Conservation (phyloP, 139 green algal genomes). For the Protoeuglena noctilucae region DNA sequence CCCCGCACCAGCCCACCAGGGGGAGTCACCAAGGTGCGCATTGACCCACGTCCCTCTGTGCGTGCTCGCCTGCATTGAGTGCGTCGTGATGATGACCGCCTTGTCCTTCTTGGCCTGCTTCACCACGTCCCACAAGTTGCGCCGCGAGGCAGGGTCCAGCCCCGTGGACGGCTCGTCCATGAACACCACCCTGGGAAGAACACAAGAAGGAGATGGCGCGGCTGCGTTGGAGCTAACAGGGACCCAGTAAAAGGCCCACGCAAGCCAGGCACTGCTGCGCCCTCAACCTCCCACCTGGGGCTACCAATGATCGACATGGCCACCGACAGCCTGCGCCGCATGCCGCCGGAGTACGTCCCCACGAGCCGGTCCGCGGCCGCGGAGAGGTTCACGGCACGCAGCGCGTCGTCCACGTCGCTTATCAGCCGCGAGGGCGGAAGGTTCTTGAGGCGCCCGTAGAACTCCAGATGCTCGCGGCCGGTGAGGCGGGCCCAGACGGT, state of each 20-base stretch:
- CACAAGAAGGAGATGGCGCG: neutral
- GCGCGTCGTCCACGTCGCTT: constrained; percentile 7
- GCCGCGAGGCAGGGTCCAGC: constrained; percentile 60
- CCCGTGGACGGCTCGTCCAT: constrained; percentile 83
- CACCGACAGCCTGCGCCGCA: constrained; percentile 64
- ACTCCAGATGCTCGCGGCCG: constrained; percentile 9
- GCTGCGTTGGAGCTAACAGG: neutral
- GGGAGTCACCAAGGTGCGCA: too few species aligned
- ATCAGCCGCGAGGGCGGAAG: constrained; percentile 13
- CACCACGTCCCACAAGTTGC: constrained; percentile 38
- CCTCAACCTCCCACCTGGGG: too few species aligned
- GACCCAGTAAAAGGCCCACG: neutral
- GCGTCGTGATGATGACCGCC: constrained; percentile 9
- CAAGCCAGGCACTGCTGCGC: too few species aligned
- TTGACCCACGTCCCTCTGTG: too few species aligned
- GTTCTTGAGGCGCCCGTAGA: constrained; percentile 17
- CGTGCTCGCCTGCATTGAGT: too few species aligned
- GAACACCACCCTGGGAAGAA: constrained; percentile 42
- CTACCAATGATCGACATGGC: constrained; percentile 58
- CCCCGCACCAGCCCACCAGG: too few species aligned
- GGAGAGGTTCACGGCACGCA: constrained; percentile 15
- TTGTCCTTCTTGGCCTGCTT: neutral
- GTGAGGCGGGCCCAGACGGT: constrained; percentile 1
- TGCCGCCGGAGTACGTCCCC: constrained; percentile 54
- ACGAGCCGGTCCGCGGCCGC: constrained; percentile 25